Percentiles rank a stretch among this genome's conserved stretches.
phyloP scores from a whole-genome alignment of 768 basidiomycete species.

The Nevesoporus exiguus region DNA sequence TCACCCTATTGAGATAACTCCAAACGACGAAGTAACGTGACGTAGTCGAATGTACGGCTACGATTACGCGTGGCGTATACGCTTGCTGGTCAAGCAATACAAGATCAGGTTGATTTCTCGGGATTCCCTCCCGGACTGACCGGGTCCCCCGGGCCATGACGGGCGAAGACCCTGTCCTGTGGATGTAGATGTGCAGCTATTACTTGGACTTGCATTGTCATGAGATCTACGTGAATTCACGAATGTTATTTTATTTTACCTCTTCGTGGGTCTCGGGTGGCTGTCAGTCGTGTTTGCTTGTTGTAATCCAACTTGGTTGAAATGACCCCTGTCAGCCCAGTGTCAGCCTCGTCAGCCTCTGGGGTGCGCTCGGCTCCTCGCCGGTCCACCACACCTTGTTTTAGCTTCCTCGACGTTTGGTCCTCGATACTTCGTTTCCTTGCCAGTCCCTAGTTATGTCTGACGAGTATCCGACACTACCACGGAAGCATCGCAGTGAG shows the following conservation, averaged over 20 bases:
- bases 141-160: slow-evolving; percentile 32
- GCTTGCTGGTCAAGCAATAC: slow-evolving; percentile 63
- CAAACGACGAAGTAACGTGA: slow-evolving; percentile 7
- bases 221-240: slow-evolving; percentile 22
- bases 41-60: slow-evolving; percentile 77
- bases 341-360: slow-evolving; percentile 24
- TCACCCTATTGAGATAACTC: not conserved
- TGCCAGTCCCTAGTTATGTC: slow-evolving; percentile 22
- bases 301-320: slow-evolving; percentile 6
- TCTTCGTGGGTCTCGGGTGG: too few relatives aligned
- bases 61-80: slow-evolving; percentile 80
- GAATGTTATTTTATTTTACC: slow-evolving; percentile 1
- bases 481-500: slow-evolving; percentile 26
- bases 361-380: not conserved
- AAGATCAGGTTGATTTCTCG: slow-evolving; percentile 93
- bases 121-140: slow-evolving; percentile 82
- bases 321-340: slow-evolving; percentile 23
- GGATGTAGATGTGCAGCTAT: slow-evolving; percentile 17
- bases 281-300: slow-evolving; percentile 1
- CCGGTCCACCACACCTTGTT: not conserved
- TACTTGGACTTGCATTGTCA: slow-evolving; percentile 10
- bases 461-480: slow-evolving; percentile 28
- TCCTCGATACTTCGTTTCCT: slow-evolving; percentile 3
- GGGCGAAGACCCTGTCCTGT: not conserved
- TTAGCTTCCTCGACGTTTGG: not conserved